Conservation (phyloP, 345 rosid species). For the Corymbia maculata region DNA sequence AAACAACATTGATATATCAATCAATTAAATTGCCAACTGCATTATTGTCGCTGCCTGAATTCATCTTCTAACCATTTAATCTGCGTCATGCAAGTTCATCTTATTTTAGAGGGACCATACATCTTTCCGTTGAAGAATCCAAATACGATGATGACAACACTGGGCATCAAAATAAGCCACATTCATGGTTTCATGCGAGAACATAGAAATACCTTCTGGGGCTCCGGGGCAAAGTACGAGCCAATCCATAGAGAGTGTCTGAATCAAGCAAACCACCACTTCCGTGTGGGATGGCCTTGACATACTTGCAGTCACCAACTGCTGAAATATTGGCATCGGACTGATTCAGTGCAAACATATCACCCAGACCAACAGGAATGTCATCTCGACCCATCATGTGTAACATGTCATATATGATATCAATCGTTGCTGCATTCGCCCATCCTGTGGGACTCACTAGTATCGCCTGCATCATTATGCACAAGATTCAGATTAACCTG, state of each 20-base stretch:
- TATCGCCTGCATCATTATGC: constrained; percentile 40
- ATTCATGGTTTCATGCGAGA: not conserved
- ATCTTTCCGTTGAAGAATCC: not conserved
- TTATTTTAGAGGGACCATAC: not conserved
- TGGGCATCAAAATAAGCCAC: not conserved
- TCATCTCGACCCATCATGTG: constrained; percentile 99
- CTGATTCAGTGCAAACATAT: constrained; percentile 60
- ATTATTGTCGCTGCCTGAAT: not conserved
- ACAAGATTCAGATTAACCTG: not conserved
- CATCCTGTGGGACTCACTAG: constrained; percentile 83
- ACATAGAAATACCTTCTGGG: constrained; percentile 53
- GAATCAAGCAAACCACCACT: constrained; percentile 84
- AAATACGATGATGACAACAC: not conserved
- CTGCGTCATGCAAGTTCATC: not conserved
- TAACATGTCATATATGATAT: constrained; percentile 68
- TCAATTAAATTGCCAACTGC: not conserved
- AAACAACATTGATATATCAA: not conserved
- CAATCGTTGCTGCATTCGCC: constrained; percentile 94
- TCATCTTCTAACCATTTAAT: not conserved
- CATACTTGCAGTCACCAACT: constrained; percentile 80
- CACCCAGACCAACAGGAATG: constrained; percentile 78
- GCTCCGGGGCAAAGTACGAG: constrained; percentile 71
- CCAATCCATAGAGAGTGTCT: constrained; percentile 82
- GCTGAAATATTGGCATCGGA: constrained; percentile 28
- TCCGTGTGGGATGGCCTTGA: constrained; percentile 66